phyloP scores from a whole-genome alignment of 2,329 filamentous ascomycete genomes.

The Colletotrichum chlorophyti region DNA sequence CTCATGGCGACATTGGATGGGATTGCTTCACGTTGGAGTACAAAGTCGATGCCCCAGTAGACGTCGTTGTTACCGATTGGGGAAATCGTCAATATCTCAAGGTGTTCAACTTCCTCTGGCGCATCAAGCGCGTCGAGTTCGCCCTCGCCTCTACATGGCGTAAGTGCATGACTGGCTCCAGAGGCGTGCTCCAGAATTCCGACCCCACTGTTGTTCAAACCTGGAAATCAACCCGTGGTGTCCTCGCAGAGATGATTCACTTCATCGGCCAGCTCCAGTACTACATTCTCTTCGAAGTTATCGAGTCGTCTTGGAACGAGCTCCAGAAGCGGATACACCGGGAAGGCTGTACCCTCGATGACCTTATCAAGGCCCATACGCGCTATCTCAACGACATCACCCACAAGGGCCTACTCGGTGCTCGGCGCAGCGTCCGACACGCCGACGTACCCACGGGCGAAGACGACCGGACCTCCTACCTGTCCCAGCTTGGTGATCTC shows the following conservation, averaged over 20 bases:
- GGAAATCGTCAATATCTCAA: conserved; percentile 96
- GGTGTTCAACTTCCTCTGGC: conserved; percentile 99
- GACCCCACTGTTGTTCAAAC: conserved; percentile 73
- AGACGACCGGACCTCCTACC: conserved; percentile 79
- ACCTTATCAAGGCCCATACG: conserved; percentile 90
- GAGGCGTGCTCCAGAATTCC: conserved; percentile 84
- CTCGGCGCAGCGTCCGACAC: conserved; percentile 57
- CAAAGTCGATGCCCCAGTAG: conserved; percentile 94
- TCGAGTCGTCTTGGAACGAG: conserved; percentile 93
- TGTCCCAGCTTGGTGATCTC: conserved; percentile 89
- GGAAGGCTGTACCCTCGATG: conserved; percentile 90
- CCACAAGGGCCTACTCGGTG: conserved; percentile 90
- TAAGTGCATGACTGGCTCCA: conserved; percentile 91
- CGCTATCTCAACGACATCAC: conserved; percentile 94
- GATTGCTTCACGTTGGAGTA: conserved; percentile 99
- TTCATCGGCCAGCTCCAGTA: conserved; percentile 97
- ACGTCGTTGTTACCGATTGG: conserved; percentile 96
- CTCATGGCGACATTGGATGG: conserved; percentile 97
- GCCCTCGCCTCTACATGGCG: conserved; percentile 91
- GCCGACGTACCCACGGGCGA: conserved; percentile 51
- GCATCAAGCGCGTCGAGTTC: conserved; percentile 97
- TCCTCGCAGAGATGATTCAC: conserved; percentile 97
- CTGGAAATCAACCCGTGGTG: conserved; percentile 90
- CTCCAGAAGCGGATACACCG: conserved; percentile 83
- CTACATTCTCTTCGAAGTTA: conserved; percentile 98